Conservation (phyloP, 2,329 filamentous ascomycete species). For the Cytospora mali region DNA sequence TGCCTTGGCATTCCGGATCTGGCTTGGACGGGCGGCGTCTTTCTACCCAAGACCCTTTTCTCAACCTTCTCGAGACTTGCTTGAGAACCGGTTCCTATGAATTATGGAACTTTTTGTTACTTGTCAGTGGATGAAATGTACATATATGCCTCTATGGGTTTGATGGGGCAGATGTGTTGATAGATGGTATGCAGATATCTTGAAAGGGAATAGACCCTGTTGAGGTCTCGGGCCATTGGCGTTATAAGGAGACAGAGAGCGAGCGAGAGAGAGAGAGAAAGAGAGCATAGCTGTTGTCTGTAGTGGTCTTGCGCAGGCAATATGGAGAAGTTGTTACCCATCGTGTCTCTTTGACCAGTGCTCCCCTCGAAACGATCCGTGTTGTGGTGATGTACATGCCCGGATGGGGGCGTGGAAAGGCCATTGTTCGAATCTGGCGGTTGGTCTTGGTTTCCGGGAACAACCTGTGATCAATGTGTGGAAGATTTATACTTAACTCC, state of each 20-base stretch:
- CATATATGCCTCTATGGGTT: conserved; percentile 19
- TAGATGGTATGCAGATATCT: conserved; percentile 20
- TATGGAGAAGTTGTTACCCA: conserved; percentile 24
- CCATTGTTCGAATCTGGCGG: neutral
- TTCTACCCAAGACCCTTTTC: neutral
- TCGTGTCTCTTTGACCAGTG: neutral
- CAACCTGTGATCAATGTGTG: neutral
- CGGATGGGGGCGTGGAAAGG: neutral
- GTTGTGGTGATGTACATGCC: neutral
- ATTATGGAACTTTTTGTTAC: conserved; percentile 21
- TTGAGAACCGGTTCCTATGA: conserved; percentile 19
- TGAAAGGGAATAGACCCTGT: conserved; percentile 6
- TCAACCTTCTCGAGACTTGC: neutral
- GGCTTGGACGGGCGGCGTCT: neutral
- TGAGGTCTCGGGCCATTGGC: neutral
- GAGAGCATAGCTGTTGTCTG: conserved; percentile 25
- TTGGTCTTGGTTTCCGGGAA: neutral
- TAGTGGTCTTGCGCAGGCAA: conserved; percentile 27
- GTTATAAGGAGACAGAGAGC: neutral
- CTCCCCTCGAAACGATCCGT: neutral
- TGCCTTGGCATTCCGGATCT: neutral
- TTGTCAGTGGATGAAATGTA: conserved; percentile 22
- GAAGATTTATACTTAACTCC: neutral
- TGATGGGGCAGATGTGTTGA: conserved; percentile 15
- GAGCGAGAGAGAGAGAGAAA: neutral